phyloP scores from a whole-genome alignment of 202 grass and related monocot species.

The Zoysia matrella region DNA sequence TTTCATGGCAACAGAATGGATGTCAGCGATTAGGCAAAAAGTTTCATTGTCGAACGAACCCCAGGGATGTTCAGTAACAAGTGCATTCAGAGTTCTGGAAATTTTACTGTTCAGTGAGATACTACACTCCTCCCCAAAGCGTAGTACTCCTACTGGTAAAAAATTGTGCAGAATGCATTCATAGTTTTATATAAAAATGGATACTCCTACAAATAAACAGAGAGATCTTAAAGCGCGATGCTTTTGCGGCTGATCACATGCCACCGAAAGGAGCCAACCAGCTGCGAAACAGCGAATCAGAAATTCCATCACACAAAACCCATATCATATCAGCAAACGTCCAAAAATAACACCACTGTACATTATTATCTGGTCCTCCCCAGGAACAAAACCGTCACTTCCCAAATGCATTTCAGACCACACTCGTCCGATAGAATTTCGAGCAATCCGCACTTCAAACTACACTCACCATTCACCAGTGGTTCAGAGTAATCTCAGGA shows the following conservation, averaged over 20 bases:
- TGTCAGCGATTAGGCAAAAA: neutral
- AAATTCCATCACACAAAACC: slow-evolving; percentile 50
- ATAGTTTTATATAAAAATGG: too few species aligned
- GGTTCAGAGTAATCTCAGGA: too few species aligned
- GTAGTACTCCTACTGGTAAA: too few species aligned
- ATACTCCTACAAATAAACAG: too few species aligned
- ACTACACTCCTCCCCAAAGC: too few species aligned
- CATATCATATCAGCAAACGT: slow-evolving; percentile 36
- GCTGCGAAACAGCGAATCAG: slow-evolving; percentile 44
- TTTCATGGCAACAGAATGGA: neutral
- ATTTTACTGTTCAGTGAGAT: too few species aligned
- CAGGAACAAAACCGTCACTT: slow-evolving; percentile 7
- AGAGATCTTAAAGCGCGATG: neutral
- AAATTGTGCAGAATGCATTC: too few species aligned
- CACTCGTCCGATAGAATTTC: neutral
- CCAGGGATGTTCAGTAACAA: neutral
- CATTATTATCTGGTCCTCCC: slow-evolving; percentile 16
- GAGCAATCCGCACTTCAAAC: too few species aligned
- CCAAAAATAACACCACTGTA: slow-evolving; percentile 32
- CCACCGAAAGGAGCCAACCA: slow-evolving; percentile 53
- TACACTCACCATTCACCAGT: too few species aligned
- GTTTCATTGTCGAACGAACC: neutral
- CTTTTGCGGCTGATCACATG: slow-evolving; percentile 32
- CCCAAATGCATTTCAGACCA: neutral
- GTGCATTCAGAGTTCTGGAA: neutral